A percentile compares a stretch with the other conserved stretches of the same genome.
Conservation (phyloP, 257 asterid species). For the Gynochthodes officinalis region DNA sequence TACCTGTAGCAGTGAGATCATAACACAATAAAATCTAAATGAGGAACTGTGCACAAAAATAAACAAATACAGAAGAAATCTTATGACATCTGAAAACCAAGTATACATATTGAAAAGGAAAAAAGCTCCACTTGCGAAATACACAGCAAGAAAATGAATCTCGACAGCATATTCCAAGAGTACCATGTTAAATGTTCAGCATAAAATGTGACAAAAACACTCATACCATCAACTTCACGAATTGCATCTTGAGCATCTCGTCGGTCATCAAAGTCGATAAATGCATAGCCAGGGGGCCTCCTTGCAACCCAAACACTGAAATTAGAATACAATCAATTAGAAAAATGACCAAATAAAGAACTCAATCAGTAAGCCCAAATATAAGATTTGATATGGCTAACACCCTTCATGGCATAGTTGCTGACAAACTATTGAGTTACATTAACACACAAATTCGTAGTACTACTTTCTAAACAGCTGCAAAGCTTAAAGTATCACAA, state of each 20-base stretch:
- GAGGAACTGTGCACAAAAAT: neutral
- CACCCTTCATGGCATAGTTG: neutral
- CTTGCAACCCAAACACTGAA: conserved; percentile 99
- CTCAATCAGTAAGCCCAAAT: neutral
- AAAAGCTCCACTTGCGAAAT: neutral
- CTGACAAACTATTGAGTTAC: neutral
- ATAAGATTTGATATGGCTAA: neutral
- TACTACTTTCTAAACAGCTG: neutral
- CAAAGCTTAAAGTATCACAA: too few relatives aligned
- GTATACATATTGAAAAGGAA: neutral
- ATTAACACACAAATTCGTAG: neutral
- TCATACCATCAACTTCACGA: conserved; percentile 67
- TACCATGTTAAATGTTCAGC: neutral
- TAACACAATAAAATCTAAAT: neutral
- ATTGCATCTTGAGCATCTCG: conserved; percentile 97
- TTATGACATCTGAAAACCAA: neutral
- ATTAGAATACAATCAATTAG: conserved; percentile 6
- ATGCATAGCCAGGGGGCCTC: conserved; percentile 95
- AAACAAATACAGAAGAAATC: neutral
- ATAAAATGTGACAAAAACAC: neutral
- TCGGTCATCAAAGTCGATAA: conserved; percentile 82
- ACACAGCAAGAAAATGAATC: neutral
- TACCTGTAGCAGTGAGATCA: conserved; percentile 42
- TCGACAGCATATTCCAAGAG: neutral
- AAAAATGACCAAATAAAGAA: neutral